Percentiles rank a stretch among this genome's conserved stretches.
These are phyloP conservation scores for Leccinum fibrillosum DNA, from an alignment of 768 basidiomycete genomes.

Conservation along the genomic window DNA sequence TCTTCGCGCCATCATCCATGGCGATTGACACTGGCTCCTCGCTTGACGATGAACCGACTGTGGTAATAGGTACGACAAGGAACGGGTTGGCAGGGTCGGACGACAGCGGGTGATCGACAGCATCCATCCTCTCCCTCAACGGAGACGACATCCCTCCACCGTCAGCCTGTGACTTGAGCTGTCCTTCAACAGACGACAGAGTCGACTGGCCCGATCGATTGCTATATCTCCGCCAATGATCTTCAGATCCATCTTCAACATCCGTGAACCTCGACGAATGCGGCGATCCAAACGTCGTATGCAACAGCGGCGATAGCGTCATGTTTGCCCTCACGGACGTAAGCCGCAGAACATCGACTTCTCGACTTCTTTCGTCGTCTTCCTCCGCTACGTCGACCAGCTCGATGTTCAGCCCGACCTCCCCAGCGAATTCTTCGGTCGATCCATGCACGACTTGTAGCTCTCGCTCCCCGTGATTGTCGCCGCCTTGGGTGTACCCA, in stretches of 20 bases:
- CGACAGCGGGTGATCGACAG: constrained; percentile 2
- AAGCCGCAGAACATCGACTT: constrained; percentile 3
- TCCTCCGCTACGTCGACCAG: constrained; percentile 11
- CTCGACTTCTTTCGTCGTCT: constrained; percentile 10
- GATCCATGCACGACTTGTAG: constrained; percentile 20
- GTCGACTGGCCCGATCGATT: constrained; percentile 15
- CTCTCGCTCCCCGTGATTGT: constrained; percentile 20
- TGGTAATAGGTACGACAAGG: neutral
- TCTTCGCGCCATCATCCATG: constrained; percentile 16
- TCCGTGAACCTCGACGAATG: constrained; percentile 31
- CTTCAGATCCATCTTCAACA: constrained; percentile 27
- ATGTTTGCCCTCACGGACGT: constrained; percentile 4
- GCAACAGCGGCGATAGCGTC: constrained; percentile 36
- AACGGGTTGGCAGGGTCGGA: neutral
- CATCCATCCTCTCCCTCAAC: constrained; percentile 16
- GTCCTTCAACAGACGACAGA: constrained; percentile 14
- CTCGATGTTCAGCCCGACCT: constrained; percentile 11
- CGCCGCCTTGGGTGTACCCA: constrained; percentile 16
- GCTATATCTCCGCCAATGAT: constrained; percentile 15
- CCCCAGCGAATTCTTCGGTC: constrained; percentile 1
- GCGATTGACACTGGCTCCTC: constrained; percentile 9
- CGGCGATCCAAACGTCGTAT: constrained; percentile 42
- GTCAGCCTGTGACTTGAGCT: constrained; percentile 10
- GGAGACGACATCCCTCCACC: constrained; percentile 18
- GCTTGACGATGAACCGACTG: neutral